These are phyloP conservation scores for Syzygium grande DNA, from an alignment of 345 rosid species.

Conservation along the genomic window DNA sequence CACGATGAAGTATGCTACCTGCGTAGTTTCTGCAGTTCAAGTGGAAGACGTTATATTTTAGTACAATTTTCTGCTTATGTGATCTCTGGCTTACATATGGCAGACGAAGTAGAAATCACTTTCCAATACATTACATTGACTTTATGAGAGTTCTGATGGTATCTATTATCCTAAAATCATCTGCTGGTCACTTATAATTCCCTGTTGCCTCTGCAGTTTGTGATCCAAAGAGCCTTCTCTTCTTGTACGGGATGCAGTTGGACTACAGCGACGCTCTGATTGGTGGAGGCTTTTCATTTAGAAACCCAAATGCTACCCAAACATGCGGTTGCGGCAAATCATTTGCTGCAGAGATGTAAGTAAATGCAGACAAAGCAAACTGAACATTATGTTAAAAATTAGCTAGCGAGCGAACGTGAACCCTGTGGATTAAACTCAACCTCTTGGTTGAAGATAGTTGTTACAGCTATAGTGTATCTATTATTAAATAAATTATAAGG, in stretches of 20 bases:
- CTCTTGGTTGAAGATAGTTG: background rate
- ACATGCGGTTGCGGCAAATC: conserved; percentile 62
- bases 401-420: background rate
- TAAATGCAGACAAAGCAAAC: background rate
- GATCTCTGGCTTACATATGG: background rate
- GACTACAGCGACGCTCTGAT: conserved; percentile 94
- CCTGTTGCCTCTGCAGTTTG: conserved; percentile 53
- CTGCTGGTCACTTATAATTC: background rate
- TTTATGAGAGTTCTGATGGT: background rate
- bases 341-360: conserved; percentile 29
- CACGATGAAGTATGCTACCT: background rate
- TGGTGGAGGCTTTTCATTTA: conserved; percentile 95
- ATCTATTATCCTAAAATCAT: background rate
- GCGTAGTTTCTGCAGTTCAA: background rate
- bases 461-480: background rate
- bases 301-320: conserved; percentile 91
- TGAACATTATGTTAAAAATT: background rate
- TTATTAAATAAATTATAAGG: background rate
- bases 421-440: background rate
- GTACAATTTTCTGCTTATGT: background rate
- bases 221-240: conserved; percentile 98
- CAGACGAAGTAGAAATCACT: background rate
- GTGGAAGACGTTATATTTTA: background rate
- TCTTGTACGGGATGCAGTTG: conserved; percentile 88
- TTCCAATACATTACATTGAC: background rate